These are phyloP conservation scores for Aspergillus brunneoviolaceus DNA, from an alignment of 2,329 filamentous ascomycete species.

Conservation along the genomic window DNA sequence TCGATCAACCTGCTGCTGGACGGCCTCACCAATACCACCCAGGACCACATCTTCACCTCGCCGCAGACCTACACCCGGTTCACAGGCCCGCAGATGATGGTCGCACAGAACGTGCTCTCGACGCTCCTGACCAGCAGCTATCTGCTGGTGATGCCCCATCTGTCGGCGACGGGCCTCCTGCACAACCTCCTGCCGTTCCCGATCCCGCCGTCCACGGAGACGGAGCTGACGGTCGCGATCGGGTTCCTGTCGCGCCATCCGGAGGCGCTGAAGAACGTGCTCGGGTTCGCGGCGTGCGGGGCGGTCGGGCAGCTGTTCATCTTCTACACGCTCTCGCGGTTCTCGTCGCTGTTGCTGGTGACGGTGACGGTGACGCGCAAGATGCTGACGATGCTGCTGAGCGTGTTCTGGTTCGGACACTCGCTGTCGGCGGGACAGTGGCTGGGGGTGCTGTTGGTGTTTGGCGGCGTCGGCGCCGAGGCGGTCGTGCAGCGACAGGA, in stretches of 20 bases:
- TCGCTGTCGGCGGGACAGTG: conserved; percentile 84
- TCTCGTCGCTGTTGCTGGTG: conserved; percentile 86
- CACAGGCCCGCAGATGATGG: conserved; percentile 98
- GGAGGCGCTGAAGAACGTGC: conserved; percentile 77
- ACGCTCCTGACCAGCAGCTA: conserved; percentile 75
- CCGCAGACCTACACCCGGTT: conserved; percentile 68
- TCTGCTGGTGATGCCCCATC: conserved; percentile 73
- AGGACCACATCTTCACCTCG: conserved; percentile 85
- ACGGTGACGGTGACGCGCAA: conserved; percentile 97
- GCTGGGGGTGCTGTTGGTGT: conserved; percentile 87
- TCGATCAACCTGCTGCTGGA: conserved; percentile 91
- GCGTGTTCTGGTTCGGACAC: conserved; percentile 92
- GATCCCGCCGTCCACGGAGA: conserved; percentile 57
- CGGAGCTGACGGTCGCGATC: conserved; percentile 76
- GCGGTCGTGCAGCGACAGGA: conserved; percentile 76
- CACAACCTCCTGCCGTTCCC: conserved; percentile 67
- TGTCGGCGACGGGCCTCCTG: conserved; percentile 67
- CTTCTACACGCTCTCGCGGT: conserved; percentile 90
- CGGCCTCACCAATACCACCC: conserved; percentile 91
- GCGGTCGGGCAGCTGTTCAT: conserved; percentile 96
- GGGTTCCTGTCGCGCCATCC: conserved; percentile 79
- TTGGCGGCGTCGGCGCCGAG: conserved; percentile 92
- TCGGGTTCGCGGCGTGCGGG: conserved; percentile 86
- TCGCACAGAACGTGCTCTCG: conserved; percentile 87
- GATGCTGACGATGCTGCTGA: conserved; percentile 98